Base-by-base conservation (phyloP, 495 filamentous ascomycete genomes). In the Evansstolkia leycettana region DNA sequence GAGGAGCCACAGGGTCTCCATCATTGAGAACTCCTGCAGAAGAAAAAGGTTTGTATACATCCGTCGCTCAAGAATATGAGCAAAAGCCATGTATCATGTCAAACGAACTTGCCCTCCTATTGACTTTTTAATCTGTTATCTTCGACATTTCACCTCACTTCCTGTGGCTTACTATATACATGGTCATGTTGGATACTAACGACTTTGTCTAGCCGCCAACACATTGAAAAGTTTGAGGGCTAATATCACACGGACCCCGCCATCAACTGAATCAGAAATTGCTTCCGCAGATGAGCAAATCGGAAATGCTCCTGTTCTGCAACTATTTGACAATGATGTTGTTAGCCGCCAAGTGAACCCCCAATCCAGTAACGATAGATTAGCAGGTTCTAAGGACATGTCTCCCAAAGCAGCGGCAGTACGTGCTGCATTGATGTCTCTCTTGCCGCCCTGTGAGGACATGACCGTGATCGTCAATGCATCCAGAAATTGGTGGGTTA, bases 311-410 rank as follows among this genome's bases (percentile, higher is more conserved):
- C 63, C 63, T 1, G 43, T 65, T 1, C 17, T 67, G 17, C 59
- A 57, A 30, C 33, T 67, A 0, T 62, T 67, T 31, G 53, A 65
- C 35, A 63, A 62, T 16, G 50, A 62, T 18, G 41, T 65, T 13
- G 35, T 64, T 17, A 55, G 45, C 17, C 56, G 60, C n/a, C 47
- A 37, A 10, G 47, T 54, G 11, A 51, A 56, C 20, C 33, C 40
- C 4, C 31, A 24, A 8, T 44, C 41, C 0, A 42, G 30, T 5
- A 42, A 54, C 30, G 52, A 58, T n/a, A 43, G 40, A 12, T 47
- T 51, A 17, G 33, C 38, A 10, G 54, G 51, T 18, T 34, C 37
- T 7, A 41, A 40, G 16, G 46, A 54, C n/a, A 45, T 50, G 24
- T 56, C 51, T 13, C 40, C 49, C 13, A 56, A 61, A 19, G 53